Conservation (phyloP, 768 basidiomycete species). For the Lactarius evosmus region DNA sequence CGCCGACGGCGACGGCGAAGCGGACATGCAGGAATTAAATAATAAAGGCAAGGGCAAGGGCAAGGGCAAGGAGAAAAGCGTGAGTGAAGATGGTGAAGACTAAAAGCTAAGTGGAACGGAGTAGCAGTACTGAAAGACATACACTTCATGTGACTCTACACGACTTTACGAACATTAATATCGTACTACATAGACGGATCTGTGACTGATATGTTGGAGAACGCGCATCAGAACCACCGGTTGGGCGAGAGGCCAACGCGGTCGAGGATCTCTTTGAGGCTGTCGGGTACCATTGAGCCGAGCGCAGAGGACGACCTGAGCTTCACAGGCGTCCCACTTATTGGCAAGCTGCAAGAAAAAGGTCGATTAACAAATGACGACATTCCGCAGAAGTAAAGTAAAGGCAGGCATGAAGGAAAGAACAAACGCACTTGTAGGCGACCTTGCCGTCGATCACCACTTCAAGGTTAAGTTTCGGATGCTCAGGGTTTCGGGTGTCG, state of each 20-base stretch:
- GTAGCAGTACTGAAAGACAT: neutral
- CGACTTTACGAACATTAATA: slow-evolving; percentile 8
- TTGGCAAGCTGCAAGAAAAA: slow-evolving; percentile 42
- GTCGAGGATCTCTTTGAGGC: slow-evolving; percentile 53
- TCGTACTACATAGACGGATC: slow-evolving; percentile 2
- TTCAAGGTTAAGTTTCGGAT: slow-evolving; percentile 55
- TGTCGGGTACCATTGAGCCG: slow-evolving; percentile 45
- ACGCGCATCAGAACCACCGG: slow-evolving; percentile 49
- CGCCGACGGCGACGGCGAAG: slow-evolving; percentile 23
- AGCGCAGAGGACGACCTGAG: slow-evolving; percentile 43
- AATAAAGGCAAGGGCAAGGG: slow-evolving; percentile 3
- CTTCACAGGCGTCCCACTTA: slow-evolving; percentile 48
- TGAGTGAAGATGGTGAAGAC: neutral
- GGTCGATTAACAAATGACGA: slow-evolving; percentile 6
- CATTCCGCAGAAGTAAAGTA: neutral
- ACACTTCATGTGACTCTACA: slow-evolving; percentile 1
- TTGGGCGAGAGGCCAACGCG: slow-evolving; percentile 52
- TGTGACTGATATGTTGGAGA: neutral
- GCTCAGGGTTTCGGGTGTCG: slow-evolving; percentile 52
- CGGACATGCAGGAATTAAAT: slow-evolving; percentile 32
- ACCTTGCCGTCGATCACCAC: slow-evolving; percentile 57
- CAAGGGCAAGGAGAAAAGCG: neutral
- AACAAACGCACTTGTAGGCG: slow-evolving; percentile 46
- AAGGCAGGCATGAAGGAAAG: neutral
- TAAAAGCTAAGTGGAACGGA: neutral